Evolutionary conservation across 306 rosid genomes (phyloP).

Genomic region (Alnus glutinosa): DNA sequence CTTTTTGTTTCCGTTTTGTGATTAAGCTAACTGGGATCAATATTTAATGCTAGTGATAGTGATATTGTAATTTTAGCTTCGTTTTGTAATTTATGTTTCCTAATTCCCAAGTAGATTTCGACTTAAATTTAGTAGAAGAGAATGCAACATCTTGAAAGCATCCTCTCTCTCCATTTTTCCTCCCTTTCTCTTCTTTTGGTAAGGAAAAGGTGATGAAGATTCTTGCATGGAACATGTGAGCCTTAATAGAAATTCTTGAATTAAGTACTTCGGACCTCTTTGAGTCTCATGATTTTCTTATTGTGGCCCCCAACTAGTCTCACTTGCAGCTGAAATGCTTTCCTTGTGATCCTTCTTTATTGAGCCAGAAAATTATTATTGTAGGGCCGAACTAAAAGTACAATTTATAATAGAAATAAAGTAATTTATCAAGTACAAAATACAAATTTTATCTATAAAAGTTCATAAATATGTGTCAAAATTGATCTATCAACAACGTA

Average conservation of each 20-base stretch:
- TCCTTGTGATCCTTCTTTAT: no score
- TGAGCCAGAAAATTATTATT: not conserved
- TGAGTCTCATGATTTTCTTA: not conserved
- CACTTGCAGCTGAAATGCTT: no score
- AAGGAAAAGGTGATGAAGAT: not conserved
- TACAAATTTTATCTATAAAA: no score
- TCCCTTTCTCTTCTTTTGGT: not conserved
- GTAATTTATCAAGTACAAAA: no score
- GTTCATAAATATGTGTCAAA: no score
- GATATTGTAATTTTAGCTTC: constrained; percentile 25
- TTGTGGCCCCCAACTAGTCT: no score
- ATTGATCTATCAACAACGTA: no score
- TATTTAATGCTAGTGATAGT: not conserved
- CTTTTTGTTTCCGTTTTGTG: not conserved
- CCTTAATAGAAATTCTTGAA: not conserved
- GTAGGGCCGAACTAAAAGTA: no score
- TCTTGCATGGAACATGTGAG: not conserved
- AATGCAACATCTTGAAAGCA: not conserved
- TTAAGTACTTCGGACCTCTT: not conserved
- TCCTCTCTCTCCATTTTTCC: not conserved
- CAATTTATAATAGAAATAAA: no score
- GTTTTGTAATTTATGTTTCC: constrained; percentile 1
- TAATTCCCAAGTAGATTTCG: constrained; percentile 9
- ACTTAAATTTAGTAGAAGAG: not conserved
- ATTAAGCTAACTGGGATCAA: constrained; percentile 14